Evolutionary conservation across 805 yeast genomes (phyloP), one percentile per base, ranked within the genome.

Genomic region (Yarrowia porcina): DNA sequence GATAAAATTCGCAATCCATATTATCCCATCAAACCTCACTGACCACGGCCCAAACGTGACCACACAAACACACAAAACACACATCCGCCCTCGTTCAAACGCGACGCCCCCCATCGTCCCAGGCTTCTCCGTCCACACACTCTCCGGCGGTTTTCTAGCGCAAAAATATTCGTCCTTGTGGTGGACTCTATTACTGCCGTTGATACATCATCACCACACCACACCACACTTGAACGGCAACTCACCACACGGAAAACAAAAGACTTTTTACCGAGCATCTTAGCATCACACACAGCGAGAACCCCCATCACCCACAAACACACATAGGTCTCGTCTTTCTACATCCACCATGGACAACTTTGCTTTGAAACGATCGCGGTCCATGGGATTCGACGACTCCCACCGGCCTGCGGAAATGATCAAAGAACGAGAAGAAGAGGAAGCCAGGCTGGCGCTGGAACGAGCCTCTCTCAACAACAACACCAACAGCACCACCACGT

Each of bases 311-410:
- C 23, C n/a, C 13, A 20, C 38, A 30, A 17, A 21, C 38, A 7
- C 38, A n/a, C 38, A 35, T 33, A 33, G 20, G 18, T 18, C 41
- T 36, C 41, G 28, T 17, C 39, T 32, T 28, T 11, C 32, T 4
- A 18, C 33, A 7, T 7, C 57, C 18, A 21, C 25, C 44, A 36
- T 52, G 44, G 59, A 36, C 42, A 52, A 52, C 59, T 52, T 52
- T 52, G 59, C 59, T 35, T 33, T 52, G 44, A 52, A 52, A 52
- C 59, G 59, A 15, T 52, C 59, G 17, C 59, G 59, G 59, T 52
- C 59, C 38, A 52, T 52, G 59, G 59, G 59, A 35, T 52, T 52
- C 59, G 59, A 52, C 44, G 59, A 52, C 59, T 52, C 59, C 59
- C 59, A 52, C 17, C 59, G 59, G 17, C 59, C 59, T 23, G 59